phyloP scores from a whole-genome alignment of 768 basidiomycete species.

The Kwoniella europaea region DNA sequence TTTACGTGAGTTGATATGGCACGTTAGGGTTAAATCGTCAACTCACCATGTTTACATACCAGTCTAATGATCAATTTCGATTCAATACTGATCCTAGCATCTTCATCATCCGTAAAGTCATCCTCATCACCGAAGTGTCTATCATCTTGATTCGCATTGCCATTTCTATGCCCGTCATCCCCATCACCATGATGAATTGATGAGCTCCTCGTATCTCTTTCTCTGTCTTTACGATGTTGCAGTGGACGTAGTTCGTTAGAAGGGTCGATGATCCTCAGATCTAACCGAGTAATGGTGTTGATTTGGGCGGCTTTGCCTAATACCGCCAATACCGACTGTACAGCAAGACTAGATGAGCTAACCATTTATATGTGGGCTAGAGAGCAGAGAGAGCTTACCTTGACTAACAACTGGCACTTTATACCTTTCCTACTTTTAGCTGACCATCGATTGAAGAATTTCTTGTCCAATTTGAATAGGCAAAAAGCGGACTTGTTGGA shows the following conservation, averaged over 20 bases:
- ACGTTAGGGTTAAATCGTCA: not conserved
- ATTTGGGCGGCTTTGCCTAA: slow-evolving; percentile 42
- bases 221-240: slow-evolving; percentile 13
- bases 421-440: slow-evolving; percentile 40
- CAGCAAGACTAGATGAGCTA: not conserved
- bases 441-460: slow-evolving; percentile 50
- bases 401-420: slow-evolving; percentile 55
- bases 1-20: no score
- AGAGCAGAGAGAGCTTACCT: no score
- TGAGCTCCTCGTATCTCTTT: not conserved
- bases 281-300: slow-evolving; percentile 47
- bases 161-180: not conserved
- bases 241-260: slow-evolving; percentile 23
- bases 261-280: slow-evolving; percentile 43
- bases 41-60: slow-evolving; percentile 57
- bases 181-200: not conserved
- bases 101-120: slow-evolving; percentile 39
- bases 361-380: no score
- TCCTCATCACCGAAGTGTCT: slow-evolving; percentile 27
- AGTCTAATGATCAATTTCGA: slow-evolving; percentile 49
- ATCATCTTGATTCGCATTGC: not conserved
- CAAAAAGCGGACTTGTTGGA: slow-evolving; percentile 53
- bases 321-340: slow-evolving; percentile 53
- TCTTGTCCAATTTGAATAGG: slow-evolving; percentile 46
- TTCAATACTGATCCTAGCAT: slow-evolving; percentile 28